Conservation (phyloP, 176 grass and related monocot genomes). For the Melocanna baccifera region DNA sequence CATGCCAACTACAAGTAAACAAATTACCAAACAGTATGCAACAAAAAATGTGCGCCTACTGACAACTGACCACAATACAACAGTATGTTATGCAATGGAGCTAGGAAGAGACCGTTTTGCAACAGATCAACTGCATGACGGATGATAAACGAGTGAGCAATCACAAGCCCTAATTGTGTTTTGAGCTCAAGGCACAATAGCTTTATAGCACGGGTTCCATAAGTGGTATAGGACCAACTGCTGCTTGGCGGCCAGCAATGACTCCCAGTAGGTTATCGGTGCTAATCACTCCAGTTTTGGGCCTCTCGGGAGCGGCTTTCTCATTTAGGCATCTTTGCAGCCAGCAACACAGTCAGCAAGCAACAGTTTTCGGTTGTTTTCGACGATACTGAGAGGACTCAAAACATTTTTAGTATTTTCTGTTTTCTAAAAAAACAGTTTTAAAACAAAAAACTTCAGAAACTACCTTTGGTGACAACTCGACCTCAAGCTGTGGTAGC, state of each 20-base stretch:
- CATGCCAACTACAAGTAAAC: background rate
- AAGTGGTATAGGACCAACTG: background rate
- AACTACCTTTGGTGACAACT: background rate
- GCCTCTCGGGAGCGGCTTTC: background rate
- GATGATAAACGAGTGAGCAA: background rate
- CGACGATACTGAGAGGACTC: background rate
- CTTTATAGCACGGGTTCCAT: background rate
- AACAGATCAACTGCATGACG: background rate
- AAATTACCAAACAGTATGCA: background rate
- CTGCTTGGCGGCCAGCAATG: background rate
- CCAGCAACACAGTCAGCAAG: background rate
- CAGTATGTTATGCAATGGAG: background rate
- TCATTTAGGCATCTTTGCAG: background rate
- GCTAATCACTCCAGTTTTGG: background rate
- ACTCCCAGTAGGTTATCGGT: background rate
- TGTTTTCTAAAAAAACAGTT: background rate
- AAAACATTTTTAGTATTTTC: background rate
- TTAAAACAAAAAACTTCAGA: background rate
- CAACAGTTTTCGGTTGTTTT: background rate
- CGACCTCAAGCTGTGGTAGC: no score
- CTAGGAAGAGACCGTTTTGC: background rate
- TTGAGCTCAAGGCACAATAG: background rate
- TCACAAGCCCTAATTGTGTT: background rate
- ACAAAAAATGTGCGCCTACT: background rate
- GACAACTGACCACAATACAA: background rate